Percentiles rank a stretch among this genome's conserved stretches.
Conservation (phyloP, 2,329 filamentous ascomycete genomes). For the Neodidymelliopsis sp. region DNA sequence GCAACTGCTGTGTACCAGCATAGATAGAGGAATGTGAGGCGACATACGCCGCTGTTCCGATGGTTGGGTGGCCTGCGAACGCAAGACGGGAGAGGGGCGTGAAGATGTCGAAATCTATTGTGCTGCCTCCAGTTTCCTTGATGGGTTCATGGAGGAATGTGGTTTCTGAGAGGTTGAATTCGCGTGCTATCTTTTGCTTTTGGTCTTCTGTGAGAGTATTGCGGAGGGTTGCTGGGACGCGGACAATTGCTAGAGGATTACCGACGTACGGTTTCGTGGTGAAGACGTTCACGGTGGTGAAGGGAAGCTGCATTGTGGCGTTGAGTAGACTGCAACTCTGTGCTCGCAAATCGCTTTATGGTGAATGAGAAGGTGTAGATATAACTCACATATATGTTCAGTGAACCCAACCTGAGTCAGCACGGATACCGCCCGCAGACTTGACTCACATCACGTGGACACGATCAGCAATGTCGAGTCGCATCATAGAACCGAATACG, state of each 20-base stretch:
- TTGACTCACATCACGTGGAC: no score
- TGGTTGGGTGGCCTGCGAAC: conserved; percentile 65
- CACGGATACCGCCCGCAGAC: no score
- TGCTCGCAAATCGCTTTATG: no score
- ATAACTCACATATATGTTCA: no score
- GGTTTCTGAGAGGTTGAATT: conserved; percentile 65
- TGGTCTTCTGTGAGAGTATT: conserved; percentile 51
- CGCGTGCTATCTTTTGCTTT: conserved; percentile 60
- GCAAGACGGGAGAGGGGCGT: conserved; percentile 57
- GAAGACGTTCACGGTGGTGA: conserved; percentile 57
- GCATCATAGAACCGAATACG: no score
- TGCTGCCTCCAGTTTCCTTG: conserved; percentile 1
- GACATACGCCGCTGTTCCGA: conserved; percentile 60
- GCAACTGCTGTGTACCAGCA: conserved; percentile 15
- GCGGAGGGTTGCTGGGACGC: conserved; percentile 51
- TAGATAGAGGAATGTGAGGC: conserved; percentile 33
- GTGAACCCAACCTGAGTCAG: no score
- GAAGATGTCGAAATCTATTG: conserved; percentile 59
- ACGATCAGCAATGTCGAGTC: no score
- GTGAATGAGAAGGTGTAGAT: no score
- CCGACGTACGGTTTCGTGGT: conserved; percentile 55
- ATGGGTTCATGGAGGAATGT: conserved; percentile 57
- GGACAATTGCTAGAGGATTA: conserved; percentile 62
- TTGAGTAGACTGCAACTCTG: no score
- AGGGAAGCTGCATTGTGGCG: conserved; percentile 33